Base-by-base conservation (phyloP, 305 asterid genomes). In the Vinca major region DNA sequence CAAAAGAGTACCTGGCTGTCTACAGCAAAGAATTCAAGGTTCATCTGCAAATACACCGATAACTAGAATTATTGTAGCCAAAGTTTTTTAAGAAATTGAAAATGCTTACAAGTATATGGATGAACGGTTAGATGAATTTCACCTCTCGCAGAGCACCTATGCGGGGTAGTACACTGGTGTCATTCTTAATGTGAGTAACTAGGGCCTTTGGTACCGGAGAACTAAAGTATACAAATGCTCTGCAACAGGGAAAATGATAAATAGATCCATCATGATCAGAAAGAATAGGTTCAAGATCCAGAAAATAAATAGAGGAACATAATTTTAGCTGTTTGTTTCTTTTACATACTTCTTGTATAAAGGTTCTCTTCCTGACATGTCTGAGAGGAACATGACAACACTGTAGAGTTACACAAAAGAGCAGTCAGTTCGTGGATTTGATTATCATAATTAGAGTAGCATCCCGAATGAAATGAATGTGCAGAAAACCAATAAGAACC, bases 281-380 rank as follows among this genome's bases (percentile, higher is more conserved):
- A 64, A 67, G 70, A 55, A 12, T 69, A 21, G 21, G 48, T 47
- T 66, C 75, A 68, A 73, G 56, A 60, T 49, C 53, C 13, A 17
- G 3, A 48, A 62, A 67, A 51, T 56, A 68, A 66, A 3, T 43
- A 33, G 33, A 36, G 69, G 55, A 68, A 58, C n/a, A 26, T 0
- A 10, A 40, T 54, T 21, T 4, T 7, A 33, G 65, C 48, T 64
- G 66, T 5, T 67, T 71, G 68, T 49, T 49, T 72, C 72, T 65
- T 57, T 69, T 45, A 55, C 92, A 50, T 86, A 94, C 99, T 89
- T 91, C 80, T 80, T 89, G 83, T 94, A 94, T 72, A 94, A 76
- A 63, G 99, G 99, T 79, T 94, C 97, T 85, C 99, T 89, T 83
- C 99, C 98, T 12, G 99, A 94, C 99, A 94, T 94, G 84, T 94